A percentile compares a stretch with the other conserved stretches of the same genome.
Conservation (phyloP, 768 basidiomycete genomes). For the Phanerochaete carnosa region DNA sequence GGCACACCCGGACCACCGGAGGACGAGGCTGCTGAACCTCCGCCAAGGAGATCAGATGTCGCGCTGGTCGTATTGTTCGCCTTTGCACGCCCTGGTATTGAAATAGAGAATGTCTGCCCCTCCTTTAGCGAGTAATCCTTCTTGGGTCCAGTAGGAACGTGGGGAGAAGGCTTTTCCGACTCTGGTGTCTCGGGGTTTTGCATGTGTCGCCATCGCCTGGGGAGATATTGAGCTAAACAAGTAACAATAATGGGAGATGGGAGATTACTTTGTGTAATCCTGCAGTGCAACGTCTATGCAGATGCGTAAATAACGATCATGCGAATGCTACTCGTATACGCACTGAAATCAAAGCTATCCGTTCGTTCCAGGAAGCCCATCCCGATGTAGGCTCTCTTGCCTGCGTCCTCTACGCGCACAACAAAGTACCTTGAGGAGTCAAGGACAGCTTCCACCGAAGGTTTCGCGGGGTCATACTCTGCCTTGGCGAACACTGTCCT, state of each 20-base stretch:
- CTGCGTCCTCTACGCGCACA: slow-evolving; percentile 82
- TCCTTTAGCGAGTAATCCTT: slow-evolving; percentile 94
- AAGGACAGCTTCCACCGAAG: slow-evolving; percentile 91
- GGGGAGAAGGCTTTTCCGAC: slow-evolving; percentile 52
- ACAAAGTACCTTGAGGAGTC: slow-evolving; percentile 97
- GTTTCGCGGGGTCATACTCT: slow-evolving; percentile 72
- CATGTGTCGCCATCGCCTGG: slow-evolving; percentile 61
- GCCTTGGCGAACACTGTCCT: slow-evolving; percentile 81
- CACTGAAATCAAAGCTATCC: slow-evolving; percentile 92
- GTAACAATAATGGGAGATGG: neutral
- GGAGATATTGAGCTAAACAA: neutral
- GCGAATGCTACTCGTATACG: slow-evolving; percentile 28
- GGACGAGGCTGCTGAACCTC: slow-evolving; percentile 12
- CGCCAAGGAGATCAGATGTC: slow-evolving; percentile 32
- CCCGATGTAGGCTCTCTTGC: slow-evolving; percentile 88
- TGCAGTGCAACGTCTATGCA: slow-evolving; percentile 77
- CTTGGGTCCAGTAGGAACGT: slow-evolving; percentile 75
- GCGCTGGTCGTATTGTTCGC: slow-evolving; percentile 32
- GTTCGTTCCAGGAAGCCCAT: slow-evolving; percentile 89
- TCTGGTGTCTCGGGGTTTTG: slow-evolving; percentile 49
- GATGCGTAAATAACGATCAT: slow-evolving; percentile 7
- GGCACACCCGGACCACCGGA: slow-evolving; percentile 37
- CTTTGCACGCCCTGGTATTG: slow-evolving; percentile 77
- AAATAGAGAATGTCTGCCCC: slow-evolving; percentile 91
- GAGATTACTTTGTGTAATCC: slow-evolving; percentile 74